These are phyloP conservation scores for Beauveria bassiana DNA, from an alignment of 2,329 filamentous ascomycete species.

Conservation along the genomic window DNA sequence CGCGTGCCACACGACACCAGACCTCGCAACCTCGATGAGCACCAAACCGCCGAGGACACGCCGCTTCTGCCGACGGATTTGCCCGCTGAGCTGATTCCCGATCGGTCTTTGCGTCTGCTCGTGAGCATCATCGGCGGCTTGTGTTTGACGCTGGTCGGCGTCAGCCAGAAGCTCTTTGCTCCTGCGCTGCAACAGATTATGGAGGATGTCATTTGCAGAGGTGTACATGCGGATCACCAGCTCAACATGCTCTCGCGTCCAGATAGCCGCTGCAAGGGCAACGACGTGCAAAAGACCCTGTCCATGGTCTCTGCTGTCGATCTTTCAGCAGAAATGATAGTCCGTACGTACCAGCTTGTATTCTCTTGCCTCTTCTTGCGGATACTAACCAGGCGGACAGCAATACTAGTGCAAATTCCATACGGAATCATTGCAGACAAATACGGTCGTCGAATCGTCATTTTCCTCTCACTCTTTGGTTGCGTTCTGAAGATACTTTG, in stretches of 20 bases:
- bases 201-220: conserved; percentile 46
- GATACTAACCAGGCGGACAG: conserved; percentile 15
- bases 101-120: conserved; percentile 20
- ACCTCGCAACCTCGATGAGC: not conserved
- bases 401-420: conserved; percentile 36
- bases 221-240: conserved; percentile 34
- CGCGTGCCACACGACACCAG: not conserved
- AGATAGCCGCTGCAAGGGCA: conserved; percentile 41
- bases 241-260: conserved; percentile 20
- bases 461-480: conserved; percentile 30
- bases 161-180: conserved; percentile 29
- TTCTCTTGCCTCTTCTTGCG: not conserved
- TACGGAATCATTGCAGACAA: conserved; percentile 40
- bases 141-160: conserved; percentile 35
- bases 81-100: conserved; percentile 15
- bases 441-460: conserved; percentile 34
- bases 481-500: conserved; percentile 21
- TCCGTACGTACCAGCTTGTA: conserved; percentile 26
- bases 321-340: conserved; percentile 36
- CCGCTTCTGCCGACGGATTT: conserved; percentile 14
- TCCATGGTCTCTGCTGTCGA: conserved; percentile 44
- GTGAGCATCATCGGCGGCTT: conserved; percentile 28
- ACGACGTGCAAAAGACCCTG: conserved; percentile 41
- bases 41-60: conserved; percentile 9
- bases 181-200: conserved; percentile 42